Conservation (phyloP, 306 rosid genomes). For the Cyclanthera cordifolia region DNA sequence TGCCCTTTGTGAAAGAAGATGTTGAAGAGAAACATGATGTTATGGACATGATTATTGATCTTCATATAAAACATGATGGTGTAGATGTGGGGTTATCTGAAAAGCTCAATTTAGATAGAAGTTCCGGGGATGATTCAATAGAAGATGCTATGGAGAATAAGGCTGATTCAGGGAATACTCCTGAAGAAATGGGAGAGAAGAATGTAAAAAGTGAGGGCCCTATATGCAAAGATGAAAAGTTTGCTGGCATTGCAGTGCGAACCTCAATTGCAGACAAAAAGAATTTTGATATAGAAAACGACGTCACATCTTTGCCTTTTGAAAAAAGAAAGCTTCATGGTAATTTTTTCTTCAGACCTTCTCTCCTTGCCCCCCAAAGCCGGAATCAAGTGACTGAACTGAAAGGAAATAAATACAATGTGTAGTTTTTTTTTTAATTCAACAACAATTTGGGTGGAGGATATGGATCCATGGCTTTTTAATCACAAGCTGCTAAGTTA, state of each 20-base stretch:
- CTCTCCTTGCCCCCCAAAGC: background rate
- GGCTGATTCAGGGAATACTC: constrained; percentile 55
- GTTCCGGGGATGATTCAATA: constrained; percentile 98
- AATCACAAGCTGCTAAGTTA: too few relatives aligned
- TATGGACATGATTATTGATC: constrained; percentile 33
- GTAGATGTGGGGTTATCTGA: constrained; percentile 71
- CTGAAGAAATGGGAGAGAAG: constrained; percentile 40
- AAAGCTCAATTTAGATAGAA: constrained; percentile 83
- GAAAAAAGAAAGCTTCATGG: constrained; percentile 86
- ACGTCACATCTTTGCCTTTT: constrained; percentile 24
- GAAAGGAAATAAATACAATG: background rate
- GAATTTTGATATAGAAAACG: constrained; percentile 34
- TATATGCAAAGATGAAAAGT: constrained; percentile 32
- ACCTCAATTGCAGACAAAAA: constrained; percentile 34
- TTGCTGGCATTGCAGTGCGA: constrained; percentile 33
- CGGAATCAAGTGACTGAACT: background rate
- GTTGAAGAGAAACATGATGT: constrained; percentile 32
- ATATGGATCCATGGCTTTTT: too few relatives aligned
- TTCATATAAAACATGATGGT: constrained; percentile 36
- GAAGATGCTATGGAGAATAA: constrained; percentile 81
- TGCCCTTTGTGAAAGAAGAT: background rate
- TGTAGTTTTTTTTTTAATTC: too few relatives aligned
- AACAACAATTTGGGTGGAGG: too few relatives aligned
- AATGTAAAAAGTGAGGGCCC: constrained; percentile 34
- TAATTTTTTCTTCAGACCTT: constrained; percentile 25